Percentiles rank a stretch among this genome's conserved stretches.
These are phyloP conservation scores for Globisporangium middletonii DNA, from an alignment of 352 stramenopile genomes.

Conservation along the genomic window DNA sequence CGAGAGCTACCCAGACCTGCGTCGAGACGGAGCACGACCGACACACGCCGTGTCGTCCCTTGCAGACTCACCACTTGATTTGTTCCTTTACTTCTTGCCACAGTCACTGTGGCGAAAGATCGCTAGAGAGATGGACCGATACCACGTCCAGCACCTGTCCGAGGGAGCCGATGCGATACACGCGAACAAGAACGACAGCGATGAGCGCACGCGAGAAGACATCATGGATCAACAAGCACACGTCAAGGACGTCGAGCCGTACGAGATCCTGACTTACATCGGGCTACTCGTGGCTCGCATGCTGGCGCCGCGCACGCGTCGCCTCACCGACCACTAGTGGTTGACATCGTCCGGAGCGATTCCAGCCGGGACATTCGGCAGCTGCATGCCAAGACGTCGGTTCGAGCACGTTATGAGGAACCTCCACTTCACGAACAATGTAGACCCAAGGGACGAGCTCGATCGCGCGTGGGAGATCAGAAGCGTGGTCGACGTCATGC, in stretches of 20 bases:
- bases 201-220: not conserved
- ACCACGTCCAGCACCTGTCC: not conserved
- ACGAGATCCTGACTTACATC: constrained; percentile 1
- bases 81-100: constrained; percentile 6
- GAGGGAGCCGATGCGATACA: not conserved
- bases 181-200: not conserved
- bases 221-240: not conserved
- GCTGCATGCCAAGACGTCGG: not conserved
- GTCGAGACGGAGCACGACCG: constrained; percentile 6
- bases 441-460: not conserved
- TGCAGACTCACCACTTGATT: constrained; percentile 2
- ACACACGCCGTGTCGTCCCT: not conserved
- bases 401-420: not conserved
- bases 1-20: no score
- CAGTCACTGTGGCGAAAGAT: constrained; percentile 2
- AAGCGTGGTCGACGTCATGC: not conserved
- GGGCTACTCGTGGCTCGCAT: constrained; percentile 4
- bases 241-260: not conserved
- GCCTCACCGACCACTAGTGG: not conserved
- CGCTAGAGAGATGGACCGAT: not conserved
- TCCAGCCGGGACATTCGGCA: not conserved
- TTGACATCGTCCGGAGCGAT: not conserved
- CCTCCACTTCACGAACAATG: not conserved
- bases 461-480: not conserved
- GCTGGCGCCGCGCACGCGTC: not conserved